Conservation (phyloP, 2,329 filamentous ascomycete species). For the Bipolaris bicolor region DNA sequence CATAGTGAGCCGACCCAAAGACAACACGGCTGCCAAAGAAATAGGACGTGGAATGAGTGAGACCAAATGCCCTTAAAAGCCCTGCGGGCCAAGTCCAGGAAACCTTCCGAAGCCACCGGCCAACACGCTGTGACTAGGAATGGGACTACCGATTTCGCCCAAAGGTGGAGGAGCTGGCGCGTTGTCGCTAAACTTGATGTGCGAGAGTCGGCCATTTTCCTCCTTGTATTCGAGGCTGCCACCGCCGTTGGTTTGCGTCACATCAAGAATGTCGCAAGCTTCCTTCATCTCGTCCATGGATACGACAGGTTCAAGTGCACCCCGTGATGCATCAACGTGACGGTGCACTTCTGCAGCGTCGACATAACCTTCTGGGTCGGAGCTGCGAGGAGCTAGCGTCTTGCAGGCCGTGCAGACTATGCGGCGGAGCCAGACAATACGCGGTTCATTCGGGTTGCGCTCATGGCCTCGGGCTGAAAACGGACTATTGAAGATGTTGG, state of each 20-base stretch:
- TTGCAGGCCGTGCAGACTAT: slow-evolving; percentile 82
- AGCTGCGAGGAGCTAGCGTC: slow-evolving; percentile 55
- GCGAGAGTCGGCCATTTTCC: slow-evolving; percentile 52
- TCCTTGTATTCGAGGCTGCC: slow-evolving; percentile 78
- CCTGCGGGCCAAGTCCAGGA: slow-evolving; percentile 40
- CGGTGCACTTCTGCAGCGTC: slow-evolving; percentile 67
- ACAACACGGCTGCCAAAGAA: slow-evolving; percentile 17
- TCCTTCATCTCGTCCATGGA: slow-evolving; percentile 74
- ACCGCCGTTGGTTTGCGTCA: slow-evolving; percentile 76
- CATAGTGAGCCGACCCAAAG: slow-evolving; percentile 9
- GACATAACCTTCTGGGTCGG: slow-evolving; percentile 69
- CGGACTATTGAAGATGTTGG: slow-evolving; percentile 40
- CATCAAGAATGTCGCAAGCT: slow-evolving; percentile 91
- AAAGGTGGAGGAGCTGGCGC: slow-evolving; percentile 39
- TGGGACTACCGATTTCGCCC: slow-evolving; percentile 57
- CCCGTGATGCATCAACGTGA: slow-evolving; percentile 70
- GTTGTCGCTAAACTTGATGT: slow-evolving; percentile 53
- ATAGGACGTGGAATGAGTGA: slow-evolving; percentile 1
- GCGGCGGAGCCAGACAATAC: slow-evolving; percentile 44
- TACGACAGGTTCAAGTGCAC: slow-evolving; percentile 62
- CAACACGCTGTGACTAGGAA: slow-evolving; percentile 52
- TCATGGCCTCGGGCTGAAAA: slow-evolving; percentile 39
- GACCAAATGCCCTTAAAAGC: slow-evolving; percentile 31
- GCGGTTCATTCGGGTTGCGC: slow-evolving; percentile 36
- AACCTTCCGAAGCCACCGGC: slow-evolving; percentile 45